Evolutionary conservation across 495 filamentous ascomycete species (phyloP).

Genomic region (Haplographium delicatum): DNA sequence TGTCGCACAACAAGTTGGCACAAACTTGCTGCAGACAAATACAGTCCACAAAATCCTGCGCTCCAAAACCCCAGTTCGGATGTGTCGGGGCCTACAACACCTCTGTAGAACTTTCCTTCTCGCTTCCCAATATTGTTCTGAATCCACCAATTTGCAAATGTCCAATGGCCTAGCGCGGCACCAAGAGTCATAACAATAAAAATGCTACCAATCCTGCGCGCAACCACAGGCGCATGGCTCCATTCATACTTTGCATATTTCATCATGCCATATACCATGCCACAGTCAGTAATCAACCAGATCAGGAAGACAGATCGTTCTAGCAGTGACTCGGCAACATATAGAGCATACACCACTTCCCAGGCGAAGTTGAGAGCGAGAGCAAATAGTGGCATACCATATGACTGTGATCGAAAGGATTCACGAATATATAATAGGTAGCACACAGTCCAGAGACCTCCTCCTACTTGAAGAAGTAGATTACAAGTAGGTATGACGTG

Average conservation of each 20-base stretch:
- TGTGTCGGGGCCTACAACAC: constrained; percentile 32
- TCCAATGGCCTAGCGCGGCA: constrained; percentile 26
- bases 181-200: constrained; percentile 26
- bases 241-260: constrained; percentile 33
- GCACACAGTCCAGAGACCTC: constrained; percentile 33
- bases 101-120: constrained; percentile 32
- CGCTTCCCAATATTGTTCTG: constrained; percentile 28
- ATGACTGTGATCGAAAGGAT: constrained; percentile 31
- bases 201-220: constrained; percentile 29
- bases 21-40: constrained; percentile 28
- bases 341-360: constrained; percentile 37
- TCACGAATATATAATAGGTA: constrained; percentile 38
- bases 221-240: constrained; percentile 29
- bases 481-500: constrained; percentile 32
- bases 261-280: constrained; percentile 33
- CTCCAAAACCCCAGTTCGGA: constrained; percentile 39
- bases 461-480: constrained; percentile 32
- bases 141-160: constrained; percentile 35
- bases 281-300: constrained; percentile 37
- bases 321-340: constrained; percentile 30
- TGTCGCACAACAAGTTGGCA: constrained; percentile 31
- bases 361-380: constrained; percentile 40
- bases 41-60: constrained; percentile 27
- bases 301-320: constrained; percentile 34
- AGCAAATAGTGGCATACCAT: constrained; percentile 39